Conservation (phyloP, 371 early-diverging fungal species). For the Saksenaea oblongispora region DNA sequence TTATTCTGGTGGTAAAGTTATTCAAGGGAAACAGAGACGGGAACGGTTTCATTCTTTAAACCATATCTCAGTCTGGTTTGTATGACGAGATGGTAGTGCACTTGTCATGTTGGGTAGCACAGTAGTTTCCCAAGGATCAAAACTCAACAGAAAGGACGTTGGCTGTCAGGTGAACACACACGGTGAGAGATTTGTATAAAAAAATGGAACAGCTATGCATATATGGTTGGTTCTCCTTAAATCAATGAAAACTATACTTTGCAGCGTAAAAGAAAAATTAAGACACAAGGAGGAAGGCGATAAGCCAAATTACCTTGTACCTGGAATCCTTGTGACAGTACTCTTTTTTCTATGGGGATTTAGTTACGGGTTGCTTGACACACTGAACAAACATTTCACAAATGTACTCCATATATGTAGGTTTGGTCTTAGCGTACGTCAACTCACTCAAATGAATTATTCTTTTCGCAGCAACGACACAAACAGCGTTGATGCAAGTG, state of each 20-base stretch:
- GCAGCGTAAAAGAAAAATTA: neutral
- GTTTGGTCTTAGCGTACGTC: neutral
- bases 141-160: neutral
- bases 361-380: slow-evolving; percentile 49
- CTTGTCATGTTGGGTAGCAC: neutral
- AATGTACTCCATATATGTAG: slow-evolving; percentile 41
- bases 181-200: neutral
- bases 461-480: slow-evolving; percentile 31
- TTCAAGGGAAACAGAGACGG: too few species aligned
- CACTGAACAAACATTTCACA: slow-evolving; percentile 49
- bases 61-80: too few species aligned
- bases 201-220: neutral
- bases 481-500: slow-evolving; percentile 51
- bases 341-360: slow-evolving; percentile 56
- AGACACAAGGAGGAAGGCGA: neutral
- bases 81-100: too few species aligned
- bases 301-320: slow-evolving; percentile 25
- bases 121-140: neutral
- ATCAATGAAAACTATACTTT: neutral
- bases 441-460: too few species aligned
- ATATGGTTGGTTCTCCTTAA: neutral
- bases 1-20: too few species aligned
- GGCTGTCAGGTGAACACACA: neutral
- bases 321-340: slow-evolving; percentile 39
- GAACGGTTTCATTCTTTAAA: too few species aligned